Conservation (phyloP, 192 early-diverging fungal species). For the Backusella sp. region DNA sequence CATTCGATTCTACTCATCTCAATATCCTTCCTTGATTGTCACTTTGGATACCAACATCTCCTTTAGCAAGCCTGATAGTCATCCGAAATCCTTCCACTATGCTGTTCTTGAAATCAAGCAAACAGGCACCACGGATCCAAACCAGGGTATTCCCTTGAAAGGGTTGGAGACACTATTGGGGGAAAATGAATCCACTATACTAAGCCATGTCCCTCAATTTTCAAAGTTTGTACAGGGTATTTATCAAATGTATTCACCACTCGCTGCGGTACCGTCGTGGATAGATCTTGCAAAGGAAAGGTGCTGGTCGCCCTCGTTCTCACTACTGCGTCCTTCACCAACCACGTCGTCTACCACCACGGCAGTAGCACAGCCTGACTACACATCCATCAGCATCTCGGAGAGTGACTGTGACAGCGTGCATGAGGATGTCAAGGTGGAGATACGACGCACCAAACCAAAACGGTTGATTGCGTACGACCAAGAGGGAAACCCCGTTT, state of each 20-base stretch:
- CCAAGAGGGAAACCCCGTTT: not conserved
- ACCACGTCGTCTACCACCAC: not conserved
- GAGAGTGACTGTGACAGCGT: not conserved
- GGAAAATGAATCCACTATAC: constrained; percentile 45
- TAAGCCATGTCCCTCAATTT: constrained; percentile 82
- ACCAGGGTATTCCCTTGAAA: constrained; percentile 42
- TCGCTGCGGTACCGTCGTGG: not conserved
- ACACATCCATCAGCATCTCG: not conserved
- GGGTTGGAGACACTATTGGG: constrained; percentile 72
- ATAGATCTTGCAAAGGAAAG: constrained; percentile 52
- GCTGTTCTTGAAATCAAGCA: constrained; percentile 88
- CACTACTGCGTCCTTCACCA: not conserved
- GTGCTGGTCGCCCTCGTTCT: constrained; percentile 42
- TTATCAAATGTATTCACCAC: constrained; percentile 10
- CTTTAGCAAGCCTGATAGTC: constrained; percentile 68
- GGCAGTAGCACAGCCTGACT: not conserved
- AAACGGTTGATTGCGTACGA: not conserved
- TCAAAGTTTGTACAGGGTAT: constrained; percentile 80
- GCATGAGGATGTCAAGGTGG: not conserved
- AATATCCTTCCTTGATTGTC: constrained; percentile 59
- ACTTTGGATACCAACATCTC: constrained; percentile 83
- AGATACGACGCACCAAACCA: not conserved
- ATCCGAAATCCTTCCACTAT: constrained; percentile 47
- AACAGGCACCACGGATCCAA: constrained; percentile 59
- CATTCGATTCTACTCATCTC: constrained; percentile 83